Conservation (phyloP, 1,139 yeast genomes). For the Arxiozyma bovina region DNA sequence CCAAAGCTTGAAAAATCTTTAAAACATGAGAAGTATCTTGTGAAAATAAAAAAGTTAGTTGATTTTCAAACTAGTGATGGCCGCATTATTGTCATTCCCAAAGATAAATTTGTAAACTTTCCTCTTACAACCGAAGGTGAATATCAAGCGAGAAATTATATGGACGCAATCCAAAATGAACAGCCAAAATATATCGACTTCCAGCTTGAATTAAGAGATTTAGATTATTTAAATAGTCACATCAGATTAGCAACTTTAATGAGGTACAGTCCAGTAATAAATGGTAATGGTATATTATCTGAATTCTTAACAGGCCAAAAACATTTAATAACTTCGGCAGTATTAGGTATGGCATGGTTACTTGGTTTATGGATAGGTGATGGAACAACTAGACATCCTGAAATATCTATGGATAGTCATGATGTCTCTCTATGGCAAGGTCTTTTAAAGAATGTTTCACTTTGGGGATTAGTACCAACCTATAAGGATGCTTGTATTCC, state of each 20-base stretch:
- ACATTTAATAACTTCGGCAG: slow-evolving; percentile 17
- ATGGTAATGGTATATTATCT: slow-evolving; percentile 27
- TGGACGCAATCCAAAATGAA: slow-evolving; percentile 9
- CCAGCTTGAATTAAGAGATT: slow-evolving; percentile 33
- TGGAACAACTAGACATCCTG: slow-evolving; percentile 8
- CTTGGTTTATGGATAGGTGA: slow-evolving; percentile 19
- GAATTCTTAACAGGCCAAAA: slow-evolving; percentile 19
- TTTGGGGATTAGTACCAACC: slow-evolving; percentile 20
- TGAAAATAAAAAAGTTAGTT: slow-evolving; percentile 17
- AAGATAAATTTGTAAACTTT: slow-evolving; percentile 19
- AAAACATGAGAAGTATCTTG: slow-evolving; percentile 13
- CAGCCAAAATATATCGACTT: slow-evolving; percentile 27
- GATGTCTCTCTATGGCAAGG: slow-evolving; percentile 23
- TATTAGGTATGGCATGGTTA: slow-evolving; percentile 22
- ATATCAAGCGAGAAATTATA: slow-evolving; percentile 12
- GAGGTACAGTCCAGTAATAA: slow-evolving; percentile 31
- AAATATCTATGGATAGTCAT: slow-evolving; percentile 22
- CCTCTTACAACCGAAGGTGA: slow-evolving; percentile 20
- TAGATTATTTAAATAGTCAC: slow-evolving; percentile 21
- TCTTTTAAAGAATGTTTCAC: slow-evolving; percentile 20
- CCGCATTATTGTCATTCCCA: slow-evolving; percentile 18
- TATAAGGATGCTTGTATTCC: slow-evolving; percentile 8
- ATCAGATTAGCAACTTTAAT: slow-evolving; percentile 30
- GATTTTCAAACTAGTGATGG: slow-evolving; percentile 17
- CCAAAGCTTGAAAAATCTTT: slow-evolving; percentile 18